phyloP scores from a whole-genome alignment of 108 stramenopile genomes.

The Fragilariopsis cylindrus region DNA sequence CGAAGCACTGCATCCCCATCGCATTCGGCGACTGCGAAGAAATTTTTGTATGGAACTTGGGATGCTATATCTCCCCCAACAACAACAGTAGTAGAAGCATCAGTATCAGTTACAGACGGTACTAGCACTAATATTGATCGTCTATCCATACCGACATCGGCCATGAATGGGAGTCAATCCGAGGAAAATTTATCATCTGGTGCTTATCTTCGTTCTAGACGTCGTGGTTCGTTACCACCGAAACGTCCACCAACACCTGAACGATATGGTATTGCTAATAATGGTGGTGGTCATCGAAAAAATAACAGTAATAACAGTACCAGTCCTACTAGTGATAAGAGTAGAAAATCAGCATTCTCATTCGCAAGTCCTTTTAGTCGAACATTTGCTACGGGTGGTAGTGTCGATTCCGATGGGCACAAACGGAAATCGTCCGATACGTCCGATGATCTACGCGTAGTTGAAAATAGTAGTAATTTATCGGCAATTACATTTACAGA shows the following conservation, averaged over 20 bases:
- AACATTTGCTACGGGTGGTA: not conserved
- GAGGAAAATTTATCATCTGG: too few relatives aligned
- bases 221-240: not conserved
- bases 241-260: conserved; percentile 15
- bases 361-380: not conserved
- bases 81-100: too few relatives aligned
- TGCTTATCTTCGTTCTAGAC: too few relatives aligned
- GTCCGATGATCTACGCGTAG: not conserved
- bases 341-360: not conserved
- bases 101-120: too few relatives aligned
- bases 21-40: too few relatives aligned
- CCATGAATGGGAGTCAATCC: too few relatives aligned
- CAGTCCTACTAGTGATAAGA: too few relatives aligned
- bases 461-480: conserved; percentile 6
- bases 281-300: not conserved
- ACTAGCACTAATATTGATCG: too few relatives aligned
- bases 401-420: not conserved
- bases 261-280: not conserved
- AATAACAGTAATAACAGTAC: too few relatives aligned
- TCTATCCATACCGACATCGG: too few relatives aligned
- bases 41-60: not conserved
- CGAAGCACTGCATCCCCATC: too few relatives aligned
- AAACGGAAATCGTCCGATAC: conserved; percentile 9
- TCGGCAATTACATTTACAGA: not conserved
- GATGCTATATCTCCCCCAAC: too few relatives aligned